These are phyloP conservation scores for Tilletiopsis washingtonensis DNA, from an alignment of 1,284 basidiomycete genomes.

Conservation along the genomic window DNA sequence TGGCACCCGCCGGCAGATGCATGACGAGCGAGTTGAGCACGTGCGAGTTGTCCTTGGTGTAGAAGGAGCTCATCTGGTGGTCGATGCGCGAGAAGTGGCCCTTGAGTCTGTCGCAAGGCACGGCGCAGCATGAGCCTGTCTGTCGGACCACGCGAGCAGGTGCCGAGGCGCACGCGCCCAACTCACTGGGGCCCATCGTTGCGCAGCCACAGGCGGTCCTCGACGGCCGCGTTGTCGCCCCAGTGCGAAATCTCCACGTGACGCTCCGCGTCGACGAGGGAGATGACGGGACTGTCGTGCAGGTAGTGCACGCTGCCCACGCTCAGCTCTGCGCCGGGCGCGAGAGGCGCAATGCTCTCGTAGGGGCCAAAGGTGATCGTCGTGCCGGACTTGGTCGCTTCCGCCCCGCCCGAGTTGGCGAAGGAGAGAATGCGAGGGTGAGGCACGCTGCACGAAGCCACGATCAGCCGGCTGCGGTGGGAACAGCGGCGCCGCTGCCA, in stretches of 20 bases:
- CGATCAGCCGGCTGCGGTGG: no score
- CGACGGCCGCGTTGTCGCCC: conserved; percentile 86
- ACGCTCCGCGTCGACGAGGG: conserved; percentile 61
- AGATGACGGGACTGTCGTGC: conserved; percentile 69
- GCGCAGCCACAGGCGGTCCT: conserved; percentile 74
- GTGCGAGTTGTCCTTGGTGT: conserved; percentile 59
- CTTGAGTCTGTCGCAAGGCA: conserved; percentile 66
- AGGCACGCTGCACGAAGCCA: conserved; percentile 56
- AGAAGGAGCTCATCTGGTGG: conserved; percentile 67
- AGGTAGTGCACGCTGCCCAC: conserved; percentile 67
- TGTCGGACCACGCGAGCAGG: no score
- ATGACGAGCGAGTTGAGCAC: conserved; percentile 64
- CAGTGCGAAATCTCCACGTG: conserved; percentile 89
- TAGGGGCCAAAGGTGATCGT: conserved; percentile 84
- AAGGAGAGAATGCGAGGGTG: conserved; percentile 62
- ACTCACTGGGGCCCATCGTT: conserved; percentile 87
- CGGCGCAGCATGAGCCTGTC: no score
- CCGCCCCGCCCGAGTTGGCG: conserved; percentile 52
- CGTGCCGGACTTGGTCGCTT: conserved; percentile 65
- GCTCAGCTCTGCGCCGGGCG: conserved; percentile 43
- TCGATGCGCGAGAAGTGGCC: conserved; percentile 90
- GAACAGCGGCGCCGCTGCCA: no score
- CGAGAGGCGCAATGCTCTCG: conserved; percentile 59
- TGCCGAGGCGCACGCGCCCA: no score
- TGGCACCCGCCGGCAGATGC: conserved; percentile 71